Evolutionary conservation across 371 early-diverging fungal species (phyloP).

Genomic region (Batkoa obscura): DNA sequence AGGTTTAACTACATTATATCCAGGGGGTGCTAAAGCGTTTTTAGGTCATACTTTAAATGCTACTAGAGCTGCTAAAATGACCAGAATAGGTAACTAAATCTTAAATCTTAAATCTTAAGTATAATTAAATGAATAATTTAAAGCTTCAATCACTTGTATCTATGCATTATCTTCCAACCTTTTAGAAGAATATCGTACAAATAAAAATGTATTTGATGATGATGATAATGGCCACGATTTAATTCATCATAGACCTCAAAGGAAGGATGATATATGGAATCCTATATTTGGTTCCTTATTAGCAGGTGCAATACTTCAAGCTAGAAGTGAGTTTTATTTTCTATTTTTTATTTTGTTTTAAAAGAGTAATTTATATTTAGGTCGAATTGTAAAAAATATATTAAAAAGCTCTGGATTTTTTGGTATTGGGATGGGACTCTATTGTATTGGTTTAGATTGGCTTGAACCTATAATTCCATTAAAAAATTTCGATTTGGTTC

Average conservation of each 20-base stretch:
- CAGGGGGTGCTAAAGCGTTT: not conserved
- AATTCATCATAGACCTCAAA: not conserved
- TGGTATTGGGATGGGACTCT: not conserved
- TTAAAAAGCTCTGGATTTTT: not conserved
- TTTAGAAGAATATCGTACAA: slow-evolving; percentile 1
- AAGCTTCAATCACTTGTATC: not conserved
- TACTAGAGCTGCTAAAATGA: not conserved
- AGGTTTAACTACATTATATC: not conserved
- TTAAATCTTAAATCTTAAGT: not conserved
- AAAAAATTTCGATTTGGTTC: not conserved
- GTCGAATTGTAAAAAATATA: not conserved
- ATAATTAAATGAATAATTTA: not conserved
- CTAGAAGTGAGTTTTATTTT: slow-evolving; percentile 1
- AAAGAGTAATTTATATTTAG: not conserved
- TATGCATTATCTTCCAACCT: not conserved
- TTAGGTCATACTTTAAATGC: not conserved
- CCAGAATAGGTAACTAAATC: slow-evolving; percentile 1
- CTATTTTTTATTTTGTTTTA: not conserved
- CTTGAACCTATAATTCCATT: not conserved
- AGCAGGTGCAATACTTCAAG: not conserved
- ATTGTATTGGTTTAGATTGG: not conserved
- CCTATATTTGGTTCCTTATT: not conserved
- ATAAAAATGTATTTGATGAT: not conserved
- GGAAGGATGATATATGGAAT: not conserved
- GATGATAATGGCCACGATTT: not conserved